These are phyloP conservation scores for Grifola frondosa DNA, from an alignment of 1,284 basidiomycete species.

Conservation along the genomic window DNA sequence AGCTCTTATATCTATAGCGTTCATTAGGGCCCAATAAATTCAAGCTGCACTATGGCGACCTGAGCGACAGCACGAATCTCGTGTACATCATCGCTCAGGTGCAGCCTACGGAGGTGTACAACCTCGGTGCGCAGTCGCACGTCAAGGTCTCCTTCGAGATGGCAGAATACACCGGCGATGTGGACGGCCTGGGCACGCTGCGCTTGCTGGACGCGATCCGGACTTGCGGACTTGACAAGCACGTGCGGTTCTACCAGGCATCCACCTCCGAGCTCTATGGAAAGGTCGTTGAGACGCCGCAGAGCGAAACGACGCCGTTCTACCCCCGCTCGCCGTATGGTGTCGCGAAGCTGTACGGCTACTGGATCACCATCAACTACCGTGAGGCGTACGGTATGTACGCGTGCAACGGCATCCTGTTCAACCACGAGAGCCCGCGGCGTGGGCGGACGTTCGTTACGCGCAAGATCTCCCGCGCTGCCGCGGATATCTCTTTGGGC, in stretches of 20 bases:
- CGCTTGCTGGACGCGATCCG: slow-evolving; percentile 90
- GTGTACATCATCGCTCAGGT: slow-evolving; percentile 92
- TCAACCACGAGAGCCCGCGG: slow-evolving; percentile 93
- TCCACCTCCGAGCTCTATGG: slow-evolving; percentile 94
- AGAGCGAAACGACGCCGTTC: slow-evolving; percentile 90
- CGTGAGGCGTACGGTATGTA: slow-evolving; percentile 92
- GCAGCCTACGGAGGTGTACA: slow-evolving; percentile 91
- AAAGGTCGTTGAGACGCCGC: slow-evolving; percentile 88
- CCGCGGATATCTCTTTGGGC: slow-evolving; percentile 83
- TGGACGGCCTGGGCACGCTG: slow-evolving; percentile 88
- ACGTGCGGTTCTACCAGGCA: slow-evolving; percentile 90
- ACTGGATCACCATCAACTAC: slow-evolving; percentile 91
- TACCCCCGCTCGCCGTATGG: slow-evolving; percentile 92
- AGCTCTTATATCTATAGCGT: neutral
- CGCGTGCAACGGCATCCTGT: slow-evolving; percentile 87
- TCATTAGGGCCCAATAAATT: slow-evolving; percentile 70
- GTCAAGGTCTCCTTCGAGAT: slow-evolving; percentile 97
- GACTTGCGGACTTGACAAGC: slow-evolving; percentile 85
- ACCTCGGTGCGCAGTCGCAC: slow-evolving; percentile 94
- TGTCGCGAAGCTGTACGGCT: slow-evolving; percentile 86
- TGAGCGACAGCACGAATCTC: slow-evolving; percentile 90
- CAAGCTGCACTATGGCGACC: slow-evolving; percentile 88
- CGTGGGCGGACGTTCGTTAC: slow-evolving; percentile 92
- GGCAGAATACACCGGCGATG: slow-evolving; percentile 94
- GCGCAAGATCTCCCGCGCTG: slow-evolving; percentile 87